Evolutionary conservation across 2,329 filamentous ascomycete genomes (phyloP).

Genomic region (Berkeleyomyces rouxiae): DNA sequence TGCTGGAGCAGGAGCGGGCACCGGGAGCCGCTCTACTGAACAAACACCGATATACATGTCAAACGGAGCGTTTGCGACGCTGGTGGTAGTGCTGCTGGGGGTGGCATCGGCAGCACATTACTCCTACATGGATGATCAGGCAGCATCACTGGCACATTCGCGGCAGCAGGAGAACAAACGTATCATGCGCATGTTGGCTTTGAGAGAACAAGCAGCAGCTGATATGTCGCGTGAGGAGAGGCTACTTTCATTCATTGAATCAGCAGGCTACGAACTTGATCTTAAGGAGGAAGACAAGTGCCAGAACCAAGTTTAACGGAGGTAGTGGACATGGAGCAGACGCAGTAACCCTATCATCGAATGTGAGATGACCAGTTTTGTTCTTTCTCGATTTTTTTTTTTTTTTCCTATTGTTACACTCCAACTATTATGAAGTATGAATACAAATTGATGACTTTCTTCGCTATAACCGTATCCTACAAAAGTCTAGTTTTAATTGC

Average conservation of each 20-base stretch:
- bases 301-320: not conserved
- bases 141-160: conserved; percentile 46
- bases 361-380: not conserved
- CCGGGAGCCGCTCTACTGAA: conserved; percentile 16
- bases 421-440: not conserved
- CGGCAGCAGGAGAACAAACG: conserved; percentile 49
- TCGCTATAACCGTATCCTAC: not conserved
- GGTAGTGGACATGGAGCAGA: not conserved
- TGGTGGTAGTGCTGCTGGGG: conserved; percentile 56
- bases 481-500: not conserved
- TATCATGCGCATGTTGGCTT: conserved; percentile 33
- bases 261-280: conserved; percentile 47
- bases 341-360: not conserved
- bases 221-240: conserved; percentile 15
- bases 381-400: not conserved
- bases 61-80: conserved; percentile 56
- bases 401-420: not conserved
- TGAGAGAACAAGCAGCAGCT: conserved; percentile 26
- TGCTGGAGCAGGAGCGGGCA: conserved; percentile 26
- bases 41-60: conserved; percentile 51
- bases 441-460: not conserved
- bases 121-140: conserved; percentile 47
- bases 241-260: conserved; percentile 15
- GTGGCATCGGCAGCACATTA: conserved; percentile 54
- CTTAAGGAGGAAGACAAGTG: conserved; percentile 26